Base-by-base conservation (phyloP, 1,284 basidiomycete genomes). In the Marasmius oreades region DNA sequence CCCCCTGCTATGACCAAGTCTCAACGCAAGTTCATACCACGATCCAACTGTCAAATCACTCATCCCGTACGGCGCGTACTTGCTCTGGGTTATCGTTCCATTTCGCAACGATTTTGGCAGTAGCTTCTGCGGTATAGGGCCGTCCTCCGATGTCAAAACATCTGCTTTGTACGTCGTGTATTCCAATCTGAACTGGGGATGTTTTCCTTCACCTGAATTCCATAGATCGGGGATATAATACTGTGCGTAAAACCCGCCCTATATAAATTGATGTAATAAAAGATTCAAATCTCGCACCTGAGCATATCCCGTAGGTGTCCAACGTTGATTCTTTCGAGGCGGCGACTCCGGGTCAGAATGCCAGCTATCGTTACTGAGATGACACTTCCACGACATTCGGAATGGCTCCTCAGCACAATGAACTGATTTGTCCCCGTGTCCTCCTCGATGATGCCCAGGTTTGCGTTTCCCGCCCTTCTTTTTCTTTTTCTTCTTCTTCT, bases 291-390 rank as follows among this genome's bases (percentile, higher is more conserved):
- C 56, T 66, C 77, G 60, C 65, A 88, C 88, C 81, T 93, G 91
- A 53, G 87, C 85, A 75, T 87, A 94, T 53, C 90, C 90, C 37
- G 93, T 74, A n/a, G 87, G 84, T 22, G 84, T 84, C 79, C 87
- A 88, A 56, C 79, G 78, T 46, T 72, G 77, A 70, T 93, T 93
- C 51, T 64, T 79, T 59, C 89, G 77, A 24, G 88, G 88, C 6
- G 92, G 92, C n/a, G 89, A 79, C 23, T 77, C 67, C 16, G 80
- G 69, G 65, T 84, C 83, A 47, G 82, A 80, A 67, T 90, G 72
- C 76, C 87, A 86, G 4, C 79, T 76, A 50, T 82, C 72, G 53
- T 77, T 71, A 22, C 36, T 28, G 59, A 85, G 67, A 60, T 80
- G 74, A 65, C 85, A 88, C 62, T 77, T 77, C 80, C 85, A 87